Conservation (phyloP, 2,329 filamentous ascomycete genomes). For the Neofusicoccum sp. region DNA sequence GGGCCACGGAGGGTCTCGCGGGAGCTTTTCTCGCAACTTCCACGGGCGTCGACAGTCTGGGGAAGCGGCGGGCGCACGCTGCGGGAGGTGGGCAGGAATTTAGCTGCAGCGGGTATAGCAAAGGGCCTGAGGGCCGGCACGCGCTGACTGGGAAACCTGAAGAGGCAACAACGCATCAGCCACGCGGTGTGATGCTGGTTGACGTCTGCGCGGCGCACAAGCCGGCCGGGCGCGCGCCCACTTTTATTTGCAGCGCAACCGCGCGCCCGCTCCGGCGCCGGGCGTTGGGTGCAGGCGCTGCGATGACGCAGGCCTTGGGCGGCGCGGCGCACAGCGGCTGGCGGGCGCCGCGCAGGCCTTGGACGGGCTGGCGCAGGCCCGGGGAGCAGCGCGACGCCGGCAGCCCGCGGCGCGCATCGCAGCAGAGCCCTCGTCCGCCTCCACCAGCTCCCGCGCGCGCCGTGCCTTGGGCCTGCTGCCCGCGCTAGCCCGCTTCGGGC, state of each 20-base stretch:
- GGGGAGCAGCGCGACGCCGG: not conserved
- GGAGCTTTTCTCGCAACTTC: slow-evolving; percentile 15
- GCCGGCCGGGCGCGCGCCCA: not conserved
- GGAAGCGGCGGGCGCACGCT: not conserved
- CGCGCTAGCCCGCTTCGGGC: not conserved
- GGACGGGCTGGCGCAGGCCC: too few species aligned
- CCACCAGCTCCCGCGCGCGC: slow-evolving; percentile 5
- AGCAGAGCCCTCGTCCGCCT: slow-evolving; percentile 3
- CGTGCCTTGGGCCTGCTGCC: slow-evolving; percentile 9
- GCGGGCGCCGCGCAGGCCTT: too few species aligned
- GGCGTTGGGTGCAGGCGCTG: not conserved
- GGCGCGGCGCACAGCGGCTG: too few species aligned
- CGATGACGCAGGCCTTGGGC: not conserved
- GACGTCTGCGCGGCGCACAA: slow-evolving; percentile 13
- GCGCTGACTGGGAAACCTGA: slow-evolving; percentile 8
- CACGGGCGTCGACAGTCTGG: slow-evolving; percentile 10
- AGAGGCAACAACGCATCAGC: slow-evolving; percentile 1
- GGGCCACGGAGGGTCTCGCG: not conserved
- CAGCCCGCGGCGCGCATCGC: not conserved
- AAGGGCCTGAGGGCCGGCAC: not conserved
- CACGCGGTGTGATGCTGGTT: slow-evolving; percentile 20
- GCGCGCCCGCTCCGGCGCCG: not conserved
- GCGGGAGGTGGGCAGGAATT: not conserved
- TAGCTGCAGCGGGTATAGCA: not conserved
- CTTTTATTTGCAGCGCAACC: slow-evolving; percentile 15